Base-by-base conservation (phyloP, 805 yeast genomes). In the Schizosaccharomyces lindneri region DNA sequence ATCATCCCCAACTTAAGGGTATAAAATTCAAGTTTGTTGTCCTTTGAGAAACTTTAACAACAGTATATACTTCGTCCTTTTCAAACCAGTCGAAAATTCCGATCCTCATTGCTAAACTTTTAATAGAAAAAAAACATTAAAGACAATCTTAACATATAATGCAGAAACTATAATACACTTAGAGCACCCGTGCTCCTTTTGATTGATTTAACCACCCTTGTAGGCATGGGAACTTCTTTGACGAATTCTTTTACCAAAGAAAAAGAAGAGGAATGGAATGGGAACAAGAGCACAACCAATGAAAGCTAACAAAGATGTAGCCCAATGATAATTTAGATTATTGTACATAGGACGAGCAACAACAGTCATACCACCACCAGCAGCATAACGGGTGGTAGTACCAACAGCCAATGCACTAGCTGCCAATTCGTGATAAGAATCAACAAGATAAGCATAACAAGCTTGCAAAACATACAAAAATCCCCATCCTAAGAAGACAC, bases 391-490 rank as follows among this genome's bases (percentile, higher is more conserved):
- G 39, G 79, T 72, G 62, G 80, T 72, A 0, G 82, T 84, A 71
- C 85, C 86, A 9, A 90, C 90, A 43, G 93, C 90, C 63, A 86
- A 70, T 2, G 89, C 87, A n/a, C 87, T 81, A 0, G 94, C 94
- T 43, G 85, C 82, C 43, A 68, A 72, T 13, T 73, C 67, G 65
- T 78, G 72, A 66, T 75, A 76, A 39, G 73, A 75, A 62, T 75
- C 78, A 29, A 75, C 68, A 46, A 75, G 61, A 61, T 68, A 68
- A 72, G 72, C 73, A 66, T 75, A 70, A 11, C 73, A 71, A 6
- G 76, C 76, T 55, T 73, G 67, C 64, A 75, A 73, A 41, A 73
- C 67, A 62, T 72, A 65, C 13, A 73, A 68, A 17, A 75, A 72
- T 1, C 77, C 76, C 24, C 65, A 62, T 5, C 74, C 74, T 62